Percentiles rank a stretch among this genome's conserved stretches.
Evolutionary conservation across 768 basidiomycete species (phyloP).

Genomic region (Austroboletus festivus): DNA sequence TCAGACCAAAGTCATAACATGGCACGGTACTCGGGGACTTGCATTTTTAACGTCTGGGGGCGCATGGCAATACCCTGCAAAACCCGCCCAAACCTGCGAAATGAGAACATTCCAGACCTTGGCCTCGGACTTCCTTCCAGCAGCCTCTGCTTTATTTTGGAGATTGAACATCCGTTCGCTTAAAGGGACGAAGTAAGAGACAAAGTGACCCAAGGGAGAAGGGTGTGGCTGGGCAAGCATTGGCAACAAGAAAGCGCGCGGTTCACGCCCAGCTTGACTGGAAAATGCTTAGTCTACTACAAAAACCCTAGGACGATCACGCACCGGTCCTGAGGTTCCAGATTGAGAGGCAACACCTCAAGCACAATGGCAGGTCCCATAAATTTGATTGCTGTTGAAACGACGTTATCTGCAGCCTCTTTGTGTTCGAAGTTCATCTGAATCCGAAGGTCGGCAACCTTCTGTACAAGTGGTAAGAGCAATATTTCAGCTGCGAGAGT

Average conservation of each 20-base stretch:
- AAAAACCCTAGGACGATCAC: conserved; percentile 20
- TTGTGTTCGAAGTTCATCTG: conserved; percentile 88
- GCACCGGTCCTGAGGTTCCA: conserved; percentile 78
- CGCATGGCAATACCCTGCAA: conserved; percentile 87
- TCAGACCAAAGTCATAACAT: conserved; percentile 1
- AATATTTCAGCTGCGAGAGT: conserved; percentile 67
- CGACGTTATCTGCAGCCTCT: conserved; percentile 76
- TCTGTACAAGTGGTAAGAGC: conserved; percentile 63
- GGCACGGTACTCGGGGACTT: conserved; percentile 13
- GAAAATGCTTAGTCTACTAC: conserved; percentile 5
- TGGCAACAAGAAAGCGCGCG: conserved; percentile 89
- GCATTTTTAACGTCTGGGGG: conserved; percentile 74
- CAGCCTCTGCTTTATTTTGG: conserved; percentile 74
- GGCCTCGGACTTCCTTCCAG: conserved; percentile 74
- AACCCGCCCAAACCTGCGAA: conserved; percentile 89
- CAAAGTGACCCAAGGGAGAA: conserved; percentile 81
- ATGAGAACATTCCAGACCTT: conserved; percentile 96
- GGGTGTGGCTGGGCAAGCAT: conserved; percentile 78
- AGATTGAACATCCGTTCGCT: conserved; percentile 91
- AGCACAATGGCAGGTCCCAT: conserved; percentile 84
- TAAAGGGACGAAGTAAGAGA: conserved; percentile 87
- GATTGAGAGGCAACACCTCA: conserved; percentile 73
- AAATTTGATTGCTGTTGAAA: conserved; percentile 79
- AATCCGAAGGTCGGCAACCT: conserved; percentile 69
- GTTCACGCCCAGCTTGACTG: conserved; percentile 72